phyloP scores from a whole-genome alignment of 176 grass and related monocot genomes.

The Phoenix dactylifera region DNA sequence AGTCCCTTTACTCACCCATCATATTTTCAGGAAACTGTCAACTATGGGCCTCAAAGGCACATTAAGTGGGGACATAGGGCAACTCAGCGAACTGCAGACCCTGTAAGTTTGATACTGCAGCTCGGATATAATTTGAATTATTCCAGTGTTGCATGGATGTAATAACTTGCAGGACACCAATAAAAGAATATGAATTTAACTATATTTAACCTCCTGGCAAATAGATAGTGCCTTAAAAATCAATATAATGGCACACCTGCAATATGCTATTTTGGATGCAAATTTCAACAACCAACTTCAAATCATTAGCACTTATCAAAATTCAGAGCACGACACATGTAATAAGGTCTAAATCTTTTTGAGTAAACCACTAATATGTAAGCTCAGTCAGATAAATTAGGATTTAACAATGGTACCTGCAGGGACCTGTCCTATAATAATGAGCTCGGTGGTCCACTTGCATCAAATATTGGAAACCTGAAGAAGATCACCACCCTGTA shows the following conservation, averaged over 20 bases:
- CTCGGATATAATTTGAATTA: neutral
- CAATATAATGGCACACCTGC: no score
- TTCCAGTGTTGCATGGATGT: no score
- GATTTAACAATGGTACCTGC: slow-evolving; percentile 3
- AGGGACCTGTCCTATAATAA: slow-evolving; percentile 84
- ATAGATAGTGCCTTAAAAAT: neutral
- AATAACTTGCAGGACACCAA: no score
- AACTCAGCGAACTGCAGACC: slow-evolving; percentile 46
- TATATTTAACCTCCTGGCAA: neutral
- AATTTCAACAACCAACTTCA: no score
- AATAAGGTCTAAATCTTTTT: no score
- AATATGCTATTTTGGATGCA: no score
- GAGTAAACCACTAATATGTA: neutral
- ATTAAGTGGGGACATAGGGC: slow-evolving; percentile 63
- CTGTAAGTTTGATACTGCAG: slow-evolving; percentile 44
- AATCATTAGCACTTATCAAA: no score
- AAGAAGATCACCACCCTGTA: slow-evolving; percentile 77
- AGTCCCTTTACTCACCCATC: neutral
- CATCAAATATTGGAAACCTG: slow-evolving; percentile 56
- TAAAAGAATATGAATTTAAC: no score
- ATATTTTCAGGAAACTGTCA: slow-evolving; percentile 61
- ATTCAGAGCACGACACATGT: no score
- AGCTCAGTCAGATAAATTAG: neutral
- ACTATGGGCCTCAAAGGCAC: slow-evolving; percentile 69
- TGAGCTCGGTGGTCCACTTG: slow-evolving; percentile 41